Evolutionary conservation across 345 rosid species (phyloP).

Genomic region (Zanthoxylum bungeanum): DNA sequence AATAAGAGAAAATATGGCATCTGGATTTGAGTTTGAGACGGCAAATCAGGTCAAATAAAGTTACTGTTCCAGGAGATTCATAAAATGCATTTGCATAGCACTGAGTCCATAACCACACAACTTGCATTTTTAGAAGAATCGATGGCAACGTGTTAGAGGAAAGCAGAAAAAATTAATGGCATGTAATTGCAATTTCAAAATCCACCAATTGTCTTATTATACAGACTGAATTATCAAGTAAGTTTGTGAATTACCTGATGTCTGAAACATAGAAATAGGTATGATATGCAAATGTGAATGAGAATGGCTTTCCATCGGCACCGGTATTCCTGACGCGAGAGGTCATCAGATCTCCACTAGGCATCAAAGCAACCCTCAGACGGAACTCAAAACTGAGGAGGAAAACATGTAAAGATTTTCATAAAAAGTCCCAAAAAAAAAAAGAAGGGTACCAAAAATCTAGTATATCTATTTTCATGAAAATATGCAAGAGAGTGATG

Average conservation of each 20-base stretch:
- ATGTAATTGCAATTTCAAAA: neutral
- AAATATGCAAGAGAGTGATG: neutral
- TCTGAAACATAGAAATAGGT: constrained; percentile 95
- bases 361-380: constrained; percentile 76
- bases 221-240: neutral
- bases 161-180: neutral
- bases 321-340: constrained; percentile 84
- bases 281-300: constrained; percentile 95
- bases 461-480: neutral
- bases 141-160: neutral
- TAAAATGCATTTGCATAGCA: neutral
- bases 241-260: constrained; percentile 56
- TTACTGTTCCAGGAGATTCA: neutral
- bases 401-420: neutral
- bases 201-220: neutral
- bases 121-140: neutral
- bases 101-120: neutral
- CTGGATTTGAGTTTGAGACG: neutral
- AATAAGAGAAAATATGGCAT: neutral
- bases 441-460: neutral
- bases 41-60: neutral
- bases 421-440: neutral
- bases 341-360: constrained; percentile 79
- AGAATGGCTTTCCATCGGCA: constrained; percentile 79
- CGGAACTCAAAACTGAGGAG: constrained; percentile 75